Evolutionary conservation across 345 rosid genomes (phyloP).

Genomic region (Firmiana major): DNA sequence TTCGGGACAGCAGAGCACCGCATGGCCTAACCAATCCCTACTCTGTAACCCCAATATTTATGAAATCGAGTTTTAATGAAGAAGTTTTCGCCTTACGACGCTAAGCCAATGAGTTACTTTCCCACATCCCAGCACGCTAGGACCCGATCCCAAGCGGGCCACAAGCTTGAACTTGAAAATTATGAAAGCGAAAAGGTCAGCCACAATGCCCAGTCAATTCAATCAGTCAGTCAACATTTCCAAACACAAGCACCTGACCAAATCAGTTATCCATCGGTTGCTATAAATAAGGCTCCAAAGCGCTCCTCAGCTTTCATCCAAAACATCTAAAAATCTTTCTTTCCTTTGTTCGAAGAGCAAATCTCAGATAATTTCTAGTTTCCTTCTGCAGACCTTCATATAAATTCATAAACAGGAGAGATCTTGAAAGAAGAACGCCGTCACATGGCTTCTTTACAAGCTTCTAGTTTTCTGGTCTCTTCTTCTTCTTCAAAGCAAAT

Average conservation of each 20-base stretch:
- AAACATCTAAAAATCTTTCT: background rate
- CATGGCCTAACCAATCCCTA: too few relatives aligned
- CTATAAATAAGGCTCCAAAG: background rate
- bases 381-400: background rate
- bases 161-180: background rate
- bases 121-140: background rate
- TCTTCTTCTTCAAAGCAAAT: conserved; percentile 32
- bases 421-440: background rate
- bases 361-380: background rate
- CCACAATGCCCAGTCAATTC: background rate
- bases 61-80: background rate
- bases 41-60: background rate
- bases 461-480: conserved; percentile 32
- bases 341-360: background rate
- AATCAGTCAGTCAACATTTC: background rate
- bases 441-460: conserved; percentile 44
- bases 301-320: background rate
- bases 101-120: background rate
- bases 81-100: background rate
- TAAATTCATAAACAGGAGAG: background rate
- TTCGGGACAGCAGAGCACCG: too few relatives aligned
- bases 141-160: background rate
- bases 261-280: background rate
- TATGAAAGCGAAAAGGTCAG: background rate
- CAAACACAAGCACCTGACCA: background rate